phyloP scores from a whole-genome alignment of 352 stramenopile genomes.

The Aphanomyces stellatus region DNA sequence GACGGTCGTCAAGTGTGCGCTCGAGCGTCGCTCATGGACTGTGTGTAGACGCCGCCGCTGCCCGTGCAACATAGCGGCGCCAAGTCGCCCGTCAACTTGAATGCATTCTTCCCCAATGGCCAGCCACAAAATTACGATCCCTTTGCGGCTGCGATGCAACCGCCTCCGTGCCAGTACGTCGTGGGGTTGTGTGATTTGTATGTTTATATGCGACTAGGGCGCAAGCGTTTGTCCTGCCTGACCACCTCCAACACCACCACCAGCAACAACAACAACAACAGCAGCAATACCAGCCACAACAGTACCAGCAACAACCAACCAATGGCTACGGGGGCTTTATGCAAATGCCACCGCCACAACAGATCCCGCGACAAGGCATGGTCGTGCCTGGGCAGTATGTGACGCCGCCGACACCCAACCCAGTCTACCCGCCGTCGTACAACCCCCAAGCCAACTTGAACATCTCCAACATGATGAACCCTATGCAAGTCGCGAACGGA shows the following conservation, averaged over 20 bases:
- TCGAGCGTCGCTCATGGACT: not conserved
- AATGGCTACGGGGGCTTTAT: not conserved
- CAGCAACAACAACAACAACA: not conserved
- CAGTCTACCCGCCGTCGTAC: not conserved
- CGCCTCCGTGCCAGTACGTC: not conserved
- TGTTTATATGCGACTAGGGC: no score
- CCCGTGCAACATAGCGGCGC: not conserved
- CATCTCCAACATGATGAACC: constrained; percentile 80
- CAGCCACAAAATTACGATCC: no score
- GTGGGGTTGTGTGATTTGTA: not conserved
- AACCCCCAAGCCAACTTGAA: constrained; percentile 42
- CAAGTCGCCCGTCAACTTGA: not conserved
- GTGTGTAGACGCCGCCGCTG: not conserved
- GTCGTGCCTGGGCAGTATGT: not conserved
- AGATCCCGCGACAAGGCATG: not conserved
- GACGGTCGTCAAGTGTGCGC: constrained; percentile 24
- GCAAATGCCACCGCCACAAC: not conserved
- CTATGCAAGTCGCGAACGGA: constrained; percentile 44
- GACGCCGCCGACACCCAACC: not conserved
- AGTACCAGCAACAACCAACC: not conserved
- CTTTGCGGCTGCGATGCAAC: not conserved
- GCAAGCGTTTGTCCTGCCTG: no score
- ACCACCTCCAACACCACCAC: not conserved
- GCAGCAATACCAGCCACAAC: not conserved
- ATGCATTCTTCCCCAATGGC: not conserved